Percentiles rank a stretch among this genome's conserved stretches.
Conservation (phyloP, 1,139 yeast genomes). For the Lodderomyces orthopsilosis region DNA sequence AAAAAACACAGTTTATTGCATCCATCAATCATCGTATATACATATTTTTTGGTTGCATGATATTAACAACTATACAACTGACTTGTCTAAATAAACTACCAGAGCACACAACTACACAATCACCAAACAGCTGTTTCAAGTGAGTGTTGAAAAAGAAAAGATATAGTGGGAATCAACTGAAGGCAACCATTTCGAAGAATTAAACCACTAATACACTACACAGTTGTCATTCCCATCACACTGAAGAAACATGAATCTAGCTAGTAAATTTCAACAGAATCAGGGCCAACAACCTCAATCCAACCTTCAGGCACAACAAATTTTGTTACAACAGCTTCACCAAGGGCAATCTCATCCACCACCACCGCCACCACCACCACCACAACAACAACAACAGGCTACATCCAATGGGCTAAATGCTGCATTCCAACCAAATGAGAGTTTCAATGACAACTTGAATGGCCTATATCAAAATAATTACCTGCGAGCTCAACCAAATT, state of each 20-base stretch:
- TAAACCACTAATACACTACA: not conserved
- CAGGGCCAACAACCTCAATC: slow-evolving; percentile 36
- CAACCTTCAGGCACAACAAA: slow-evolving; percentile 29
- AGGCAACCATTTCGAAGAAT: not conserved
- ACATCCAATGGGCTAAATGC: slow-evolving; percentile 18
- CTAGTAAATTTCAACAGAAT: slow-evolving; percentile 32
- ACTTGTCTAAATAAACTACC: not conserved
- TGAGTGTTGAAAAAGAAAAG: not conserved
- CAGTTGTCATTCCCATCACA: not conserved
- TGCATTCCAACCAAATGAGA: slow-evolving; percentile 24
- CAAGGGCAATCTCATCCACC: slow-evolving; percentile 30
- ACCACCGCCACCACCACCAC: slow-evolving; percentile 20
- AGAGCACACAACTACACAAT: not conserved
- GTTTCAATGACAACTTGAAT: slow-evolving; percentile 26
- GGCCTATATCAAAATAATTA: slow-evolving; percentile 33
- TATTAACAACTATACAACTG: not conserved
- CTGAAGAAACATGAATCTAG: slow-evolving; percentile 14
- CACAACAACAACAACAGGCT: slow-evolving; percentile 21
- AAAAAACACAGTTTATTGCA: not conserved
- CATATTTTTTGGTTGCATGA: not conserved
- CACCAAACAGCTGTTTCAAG: not conserved
- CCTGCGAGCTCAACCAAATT: slow-evolving; percentile 29
- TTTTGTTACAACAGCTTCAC: slow-evolving; percentile 45
- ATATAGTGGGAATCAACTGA: not conserved
- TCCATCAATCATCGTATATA: not conserved